These are phyloP conservation scores for Gigaspora rosea DNA, from an alignment of 192 early-diverging fungal genomes.

Conservation along the genomic window DNA sequence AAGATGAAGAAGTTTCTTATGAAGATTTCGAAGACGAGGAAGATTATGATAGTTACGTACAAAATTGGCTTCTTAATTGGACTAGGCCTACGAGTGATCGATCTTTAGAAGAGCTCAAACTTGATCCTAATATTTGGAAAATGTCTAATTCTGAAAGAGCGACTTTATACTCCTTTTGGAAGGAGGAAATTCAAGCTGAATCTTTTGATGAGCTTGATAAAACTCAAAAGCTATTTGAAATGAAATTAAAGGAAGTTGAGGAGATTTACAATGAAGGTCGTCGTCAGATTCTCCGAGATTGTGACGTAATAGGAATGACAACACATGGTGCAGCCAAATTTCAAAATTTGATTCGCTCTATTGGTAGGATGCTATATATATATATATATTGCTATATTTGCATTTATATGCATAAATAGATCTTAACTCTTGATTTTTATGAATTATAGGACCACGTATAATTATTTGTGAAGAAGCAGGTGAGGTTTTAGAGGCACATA, in stretches of 20 bases:
- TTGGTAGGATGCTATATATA: neutral
- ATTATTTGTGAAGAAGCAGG: conserved; percentile 64
- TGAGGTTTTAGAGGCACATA: conserved; percentile 60
- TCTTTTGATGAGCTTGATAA: conserved; percentile 33
- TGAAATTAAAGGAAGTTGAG: conserved; percentile 30
- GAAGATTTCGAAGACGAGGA: neutral
- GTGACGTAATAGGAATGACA: conserved; percentile 58
- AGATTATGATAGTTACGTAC: neutral
- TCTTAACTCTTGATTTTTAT: neutral
- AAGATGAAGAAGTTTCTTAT: neutral
- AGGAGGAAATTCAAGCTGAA: conserved; percentile 22
- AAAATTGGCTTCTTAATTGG: neutral
- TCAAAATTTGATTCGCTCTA: conserved; percentile 24
- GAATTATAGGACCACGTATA: conserved; percentile 46
- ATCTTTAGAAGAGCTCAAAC: conserved; percentile 35
- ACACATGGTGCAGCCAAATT: conserved; percentile 61
- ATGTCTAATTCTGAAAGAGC: conserved; percentile 49
- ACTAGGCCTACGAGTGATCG: conserved; percentile 27
- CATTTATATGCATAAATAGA: neutral
- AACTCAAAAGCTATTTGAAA: conserved; percentile 6
- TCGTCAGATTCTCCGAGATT: conserved; percentile 33
- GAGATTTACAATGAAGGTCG: conserved; percentile 42
- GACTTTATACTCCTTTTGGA: conserved; percentile 45
- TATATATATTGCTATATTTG: neutral
- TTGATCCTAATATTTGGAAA: conserved; percentile 49